phyloP scores from a whole-genome alignment of 495 filamentous ascomycete species.

The Tuber magnatum region DNA sequence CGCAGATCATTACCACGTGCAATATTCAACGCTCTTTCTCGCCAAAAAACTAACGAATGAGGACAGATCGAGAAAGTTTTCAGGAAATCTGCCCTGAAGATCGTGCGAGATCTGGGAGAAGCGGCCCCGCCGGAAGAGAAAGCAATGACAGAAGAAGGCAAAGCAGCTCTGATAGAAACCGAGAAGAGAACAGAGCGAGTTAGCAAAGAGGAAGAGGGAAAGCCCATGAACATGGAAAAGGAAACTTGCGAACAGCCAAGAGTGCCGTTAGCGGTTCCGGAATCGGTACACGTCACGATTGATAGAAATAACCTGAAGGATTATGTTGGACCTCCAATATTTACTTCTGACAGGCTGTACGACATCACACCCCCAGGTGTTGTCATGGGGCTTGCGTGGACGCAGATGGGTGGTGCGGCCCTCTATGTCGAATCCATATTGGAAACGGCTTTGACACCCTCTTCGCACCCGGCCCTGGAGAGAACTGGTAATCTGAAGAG shows the following conservation, averaged over 20 bases:
- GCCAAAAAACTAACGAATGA: conserved; percentile 6
- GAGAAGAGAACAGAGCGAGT: conserved; percentile 45
- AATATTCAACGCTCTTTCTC: conserved; percentile 22
- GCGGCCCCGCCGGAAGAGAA: conserved; percentile 71
- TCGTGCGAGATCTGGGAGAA: conserved; percentile 91
- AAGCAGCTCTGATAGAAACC: conserved; percentile 66
- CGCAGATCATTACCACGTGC: conserved; percentile 16
- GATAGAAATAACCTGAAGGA: conserved; percentile 87
- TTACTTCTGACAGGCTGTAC: conserved; percentile 92
- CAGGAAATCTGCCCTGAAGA: conserved; percentile 92
- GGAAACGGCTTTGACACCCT: conserved; percentile 64
- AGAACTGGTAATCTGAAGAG: conserved; percentile 90
- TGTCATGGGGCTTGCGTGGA: conserved; percentile 98
- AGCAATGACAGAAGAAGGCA: conserved; percentile 81
- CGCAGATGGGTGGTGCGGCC: conserved; percentile 91
- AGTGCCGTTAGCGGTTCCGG: conserved; percentile 74
- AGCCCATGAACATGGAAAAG: conserved; percentile 54
- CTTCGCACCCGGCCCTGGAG: conserved; percentile 69
- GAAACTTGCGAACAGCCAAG: conserved; percentile 70
- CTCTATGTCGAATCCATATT: conserved; percentile 97
- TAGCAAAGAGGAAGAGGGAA: conserved; percentile 43
- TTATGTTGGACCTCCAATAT: conserved; percentile 92
- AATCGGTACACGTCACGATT: conserved; percentile 78
- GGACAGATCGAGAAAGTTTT: conserved; percentile 87
- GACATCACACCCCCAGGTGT: conserved; percentile 93